Evolutionary conservation across 1,139 yeast species (phyloP), one percentile per base, ranked within the genome.

Genomic region (Sugiyamaella grinbergsii): DNA sequence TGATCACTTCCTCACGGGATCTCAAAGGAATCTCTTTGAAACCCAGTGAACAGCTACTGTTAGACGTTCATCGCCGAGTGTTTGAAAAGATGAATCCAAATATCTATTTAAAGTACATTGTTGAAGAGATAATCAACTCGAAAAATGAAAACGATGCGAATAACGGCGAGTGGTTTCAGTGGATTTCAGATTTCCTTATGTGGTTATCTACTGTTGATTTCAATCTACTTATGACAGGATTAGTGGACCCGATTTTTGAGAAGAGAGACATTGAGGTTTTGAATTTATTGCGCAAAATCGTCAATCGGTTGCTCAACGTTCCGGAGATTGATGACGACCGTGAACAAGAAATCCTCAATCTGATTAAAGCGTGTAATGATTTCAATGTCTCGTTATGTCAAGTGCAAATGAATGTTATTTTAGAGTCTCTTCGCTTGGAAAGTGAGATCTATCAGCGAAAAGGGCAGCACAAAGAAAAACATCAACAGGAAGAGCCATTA

Each of bases 341-440:
- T 11, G 52, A 50, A 23, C 51, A 51, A 2, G 62, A 64, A 13
- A 47, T 65, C 23, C 29, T 51, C 15, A 50, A 46, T n/a, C 34
- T 65, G 4, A 41, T 62, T 22, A 56, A 54, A 13, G 38, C 44
- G 1, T 66, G 72, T n/a, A 74, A 77, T 54, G 81, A 78, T 48
- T 81, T 80, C 63, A 82, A 79, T 58, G 60, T 83, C 26, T 77
- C 81, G 0, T 59, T 80, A 1, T 71, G 74, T 47, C 88, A 83
- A 59, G 63, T 80, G 18, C 62, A 81, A n/a, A 62, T 74, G 50
- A 69, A 69, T 29, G 54, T 63, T 13, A 33, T 63, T 3, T 19
- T 59, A 23, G 50, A 50, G 28, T 13, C 34, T 29, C 20, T 52
- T 16, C 11, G 49, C 10, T 36, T 46, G 29, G 19, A 49, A 32